Base-by-base conservation (phyloP, 2,329 filamentous ascomycete species). In the Passalora sequoiae region DNA sequence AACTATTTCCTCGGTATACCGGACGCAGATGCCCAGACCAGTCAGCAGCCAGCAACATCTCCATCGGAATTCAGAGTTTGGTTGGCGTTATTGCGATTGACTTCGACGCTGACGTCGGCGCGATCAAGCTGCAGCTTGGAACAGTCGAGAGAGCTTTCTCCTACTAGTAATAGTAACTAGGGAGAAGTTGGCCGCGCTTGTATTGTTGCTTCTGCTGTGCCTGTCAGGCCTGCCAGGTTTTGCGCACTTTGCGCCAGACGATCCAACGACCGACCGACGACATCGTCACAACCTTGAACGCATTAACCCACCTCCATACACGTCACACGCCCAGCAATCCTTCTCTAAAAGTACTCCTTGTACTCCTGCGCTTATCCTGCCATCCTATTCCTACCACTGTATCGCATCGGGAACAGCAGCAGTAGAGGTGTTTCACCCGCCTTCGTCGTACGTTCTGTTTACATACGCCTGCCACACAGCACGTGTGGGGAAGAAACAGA, bases 311-410 rank as follows among this genome's bases (percentile, higher is more conserved):
- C n/a, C 32, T 36, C 32, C 37, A 28, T 6, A 24, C 38, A 43
- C 40, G 40, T 43, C 40, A 43, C 40, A 35, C 40, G 30, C 32
- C 32, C 31, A 43, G 20, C 30, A n/a, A 4, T 8, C 24, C 6
- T 29, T n/a, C 15, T 21, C 40, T 19, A 12, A 16, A n/a, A 28
- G 20, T 36, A 36, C 33, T 29, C 25, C 24, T 25, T 35, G 19
- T 12, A 15, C 40, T 43, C 13, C 40, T 25, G 13, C 9, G 4
- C 30, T 10, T 13, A n/a, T 17, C 40, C 15, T 10, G 6, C 40
- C 21, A 13, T 30, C 15, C 21, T 30, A 15, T 38, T 40, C 38
- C 28, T 21, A 6, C n/a, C 38, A 24, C 33, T 15, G 19, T 20
- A 20, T 15, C 19, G 20, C 17, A n/a, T n/a, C 13, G 28, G 28